phyloP scores from a whole-genome alignment of 495 filamentous ascomycete genomes.

The Aspergillus heteromorphus region DNA sequence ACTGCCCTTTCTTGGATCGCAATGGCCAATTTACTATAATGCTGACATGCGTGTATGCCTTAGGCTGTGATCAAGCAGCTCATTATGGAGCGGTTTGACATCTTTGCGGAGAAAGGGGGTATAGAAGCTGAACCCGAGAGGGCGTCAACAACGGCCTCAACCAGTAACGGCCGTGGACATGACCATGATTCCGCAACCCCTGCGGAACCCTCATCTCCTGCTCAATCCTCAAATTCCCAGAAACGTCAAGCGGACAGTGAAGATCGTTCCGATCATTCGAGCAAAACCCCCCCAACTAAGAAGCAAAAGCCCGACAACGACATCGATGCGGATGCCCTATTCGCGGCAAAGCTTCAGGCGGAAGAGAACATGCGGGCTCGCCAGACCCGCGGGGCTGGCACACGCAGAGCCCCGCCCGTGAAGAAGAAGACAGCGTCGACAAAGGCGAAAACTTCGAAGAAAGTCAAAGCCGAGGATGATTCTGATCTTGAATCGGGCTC shows the following conservation, averaged over 20 bases:
- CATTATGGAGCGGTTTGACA: conserved; percentile 88
- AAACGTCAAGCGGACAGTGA: conserved; percentile 52
- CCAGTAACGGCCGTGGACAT: conserved; percentile 42
- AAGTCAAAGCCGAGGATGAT: conserved; percentile 72
- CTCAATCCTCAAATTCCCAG: conserved; percentile 48
- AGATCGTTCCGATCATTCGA: conserved; percentile 40
- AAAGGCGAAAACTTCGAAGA: conserved; percentile 68
- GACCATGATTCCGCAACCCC: conserved; percentile 33
- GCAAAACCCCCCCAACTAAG: conserved; percentile 44
- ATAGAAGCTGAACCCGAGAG: conserved; percentile 31
- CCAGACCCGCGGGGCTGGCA: conserved; percentile 60
- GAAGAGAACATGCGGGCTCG: conserved; percentile 77
- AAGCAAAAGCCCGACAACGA: conserved; percentile 50
- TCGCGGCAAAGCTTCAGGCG: conserved; percentile 84
- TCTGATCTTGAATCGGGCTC: conserved; percentile 64
- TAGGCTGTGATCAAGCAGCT: conserved; percentile 76
- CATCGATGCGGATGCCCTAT: conserved; percentile 73
- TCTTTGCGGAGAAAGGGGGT: conserved; percentile 51
- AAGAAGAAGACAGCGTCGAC: conserved; percentile 55
- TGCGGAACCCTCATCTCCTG: conserved; percentile 36
- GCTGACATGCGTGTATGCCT: conserved; percentile 5
- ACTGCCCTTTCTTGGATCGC: neutral
- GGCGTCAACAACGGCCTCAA: conserved; percentile 9
- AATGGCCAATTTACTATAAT: neutral
- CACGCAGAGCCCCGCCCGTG: conserved; percentile 50